Evolutionary conservation across 441 rosid species (phyloP).

Genomic region (Macaranga tanarius): DNA sequence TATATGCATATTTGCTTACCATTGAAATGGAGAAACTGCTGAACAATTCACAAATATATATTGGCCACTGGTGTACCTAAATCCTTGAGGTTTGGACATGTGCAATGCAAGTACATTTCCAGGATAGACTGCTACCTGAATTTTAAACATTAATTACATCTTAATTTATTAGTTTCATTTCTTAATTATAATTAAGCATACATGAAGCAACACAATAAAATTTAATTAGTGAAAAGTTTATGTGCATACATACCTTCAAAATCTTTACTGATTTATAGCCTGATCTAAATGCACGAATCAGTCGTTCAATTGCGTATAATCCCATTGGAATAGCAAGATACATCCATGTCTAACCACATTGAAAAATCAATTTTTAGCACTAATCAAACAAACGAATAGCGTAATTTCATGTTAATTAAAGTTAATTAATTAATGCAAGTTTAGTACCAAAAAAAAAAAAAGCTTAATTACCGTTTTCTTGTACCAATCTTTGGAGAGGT

Average conservation of each 20-base stretch:
- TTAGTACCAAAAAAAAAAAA: background rate
- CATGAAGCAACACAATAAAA: background rate
- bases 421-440: too few species aligned
- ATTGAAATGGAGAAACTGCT: constrained; percentile 69
- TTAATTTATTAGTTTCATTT: background rate
- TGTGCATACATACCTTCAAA: constrained; percentile 51
- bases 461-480: constrained; percentile 51
- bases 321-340: constrained; percentile 66
- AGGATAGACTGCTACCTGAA: constrained; percentile 79
- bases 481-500: constrained; percentile 70
- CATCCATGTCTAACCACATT: constrained; percentile 72
- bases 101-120: constrained; percentile 78
- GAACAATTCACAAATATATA: constrained; percentile 72
- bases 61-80: constrained; percentile 79
- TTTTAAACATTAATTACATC: background rate
- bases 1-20: constrained; percentile 29
- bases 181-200: background rate
- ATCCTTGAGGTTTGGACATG: constrained; percentile 81
- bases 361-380: background rate
- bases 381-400: too few species aligned
- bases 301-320: constrained; percentile 55
- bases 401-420: too few species aligned
- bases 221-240: background rate
- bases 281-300: constrained; percentile 63
- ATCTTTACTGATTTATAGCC: constrained; percentile 63